Evolutionary conservation across 306 rosid species (phyloP).

Genomic region (Cyclanthera cordifolia): DNA sequence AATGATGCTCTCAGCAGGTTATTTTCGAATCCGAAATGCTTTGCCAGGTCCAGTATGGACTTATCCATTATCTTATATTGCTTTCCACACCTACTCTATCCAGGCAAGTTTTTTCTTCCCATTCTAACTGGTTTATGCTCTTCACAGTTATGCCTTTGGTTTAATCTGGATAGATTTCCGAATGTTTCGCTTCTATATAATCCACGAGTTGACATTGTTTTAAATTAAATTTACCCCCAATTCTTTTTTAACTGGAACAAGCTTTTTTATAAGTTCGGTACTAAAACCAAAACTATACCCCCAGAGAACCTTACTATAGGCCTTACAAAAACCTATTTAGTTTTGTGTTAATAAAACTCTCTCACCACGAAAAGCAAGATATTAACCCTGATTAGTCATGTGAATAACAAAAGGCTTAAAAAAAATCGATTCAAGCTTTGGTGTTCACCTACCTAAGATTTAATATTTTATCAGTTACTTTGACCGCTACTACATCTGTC

Average conservation of each 20-base stretch:
- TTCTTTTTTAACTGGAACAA: background rate
- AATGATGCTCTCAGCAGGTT: slow-evolving; percentile 97
- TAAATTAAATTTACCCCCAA: background rate
- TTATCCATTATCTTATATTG: slow-evolving; percentile 75
- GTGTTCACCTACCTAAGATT: background rate
- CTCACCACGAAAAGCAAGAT: background rate
- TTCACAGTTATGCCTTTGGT: background rate
- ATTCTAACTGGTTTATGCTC: background rate
- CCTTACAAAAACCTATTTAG: background rate
- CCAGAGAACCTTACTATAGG: background rate
- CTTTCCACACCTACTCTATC: slow-evolving; percentile 84
- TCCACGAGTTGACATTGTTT: background rate
- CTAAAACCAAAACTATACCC: background rate
- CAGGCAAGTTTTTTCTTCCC: slow-evolving; percentile 45
- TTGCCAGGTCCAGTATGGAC: slow-evolving; percentile 79
- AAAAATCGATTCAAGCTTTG: background rate
- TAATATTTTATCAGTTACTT: background rate
- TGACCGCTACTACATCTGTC: no score
- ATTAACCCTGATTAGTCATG: no score
- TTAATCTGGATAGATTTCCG: background rate
- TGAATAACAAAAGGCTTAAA: no score
- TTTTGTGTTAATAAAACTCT: background rate
- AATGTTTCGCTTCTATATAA: background rate
- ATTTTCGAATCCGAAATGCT: slow-evolving; percentile 70
- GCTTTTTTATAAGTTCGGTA: background rate